A percentile compares a stretch with the other conserved stretches of the same genome.
Conservation (phyloP, 2,329 filamentous ascomycete genomes). For the Aspergillus neotritici region DNA sequence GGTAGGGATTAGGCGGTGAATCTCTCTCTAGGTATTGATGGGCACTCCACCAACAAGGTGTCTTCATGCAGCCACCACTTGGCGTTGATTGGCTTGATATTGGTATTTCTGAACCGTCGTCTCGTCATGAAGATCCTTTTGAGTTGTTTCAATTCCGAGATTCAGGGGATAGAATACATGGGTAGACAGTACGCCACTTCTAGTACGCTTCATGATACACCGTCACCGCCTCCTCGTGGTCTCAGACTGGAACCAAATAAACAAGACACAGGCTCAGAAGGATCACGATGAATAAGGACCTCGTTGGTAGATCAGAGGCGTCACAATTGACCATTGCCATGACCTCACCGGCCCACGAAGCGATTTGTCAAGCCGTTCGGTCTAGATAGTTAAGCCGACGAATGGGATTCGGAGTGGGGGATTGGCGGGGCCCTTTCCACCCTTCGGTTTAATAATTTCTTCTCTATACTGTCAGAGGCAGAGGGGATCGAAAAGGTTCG, state of each 20-base stretch:
- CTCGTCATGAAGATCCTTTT: slow-evolving; percentile 6
- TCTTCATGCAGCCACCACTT: neutral
- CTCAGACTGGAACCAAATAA: too few relatives aligned
- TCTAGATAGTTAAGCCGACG: slow-evolving; percentile 13
- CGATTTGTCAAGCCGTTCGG: slow-evolving; percentile 19
- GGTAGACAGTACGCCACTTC: too few relatives aligned
- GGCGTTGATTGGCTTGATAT: slow-evolving; percentile 10
- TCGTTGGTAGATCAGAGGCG: too few relatives aligned
- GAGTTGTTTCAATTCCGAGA: too few relatives aligned
- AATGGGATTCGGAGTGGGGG: slow-evolving; percentile 10
- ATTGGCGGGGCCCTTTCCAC: slow-evolving; percentile 21
- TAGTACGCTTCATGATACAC: too few relatives aligned
- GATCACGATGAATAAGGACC: neutral
- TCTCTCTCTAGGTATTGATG: neutral
- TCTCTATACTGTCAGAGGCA: slow-evolving; percentile 12
- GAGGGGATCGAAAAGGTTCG: slow-evolving; percentile 33
- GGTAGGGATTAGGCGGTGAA: neutral
- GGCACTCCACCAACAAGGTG: neutral
- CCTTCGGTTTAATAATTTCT: slow-evolving; percentile 29
- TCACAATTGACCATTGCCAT: neutral
- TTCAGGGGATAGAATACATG: too few relatives aligned
- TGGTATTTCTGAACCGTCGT: slow-evolving; percentile 2
- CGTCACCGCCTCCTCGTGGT: too few relatives aligned
- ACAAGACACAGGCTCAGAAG: too few relatives aligned
- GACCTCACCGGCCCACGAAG: slow-evolving; percentile 3